These are phyloP conservation scores for Przewalskia tangutica DNA, from an alignment of 257 asterid species.

Conservation along the genomic window DNA sequence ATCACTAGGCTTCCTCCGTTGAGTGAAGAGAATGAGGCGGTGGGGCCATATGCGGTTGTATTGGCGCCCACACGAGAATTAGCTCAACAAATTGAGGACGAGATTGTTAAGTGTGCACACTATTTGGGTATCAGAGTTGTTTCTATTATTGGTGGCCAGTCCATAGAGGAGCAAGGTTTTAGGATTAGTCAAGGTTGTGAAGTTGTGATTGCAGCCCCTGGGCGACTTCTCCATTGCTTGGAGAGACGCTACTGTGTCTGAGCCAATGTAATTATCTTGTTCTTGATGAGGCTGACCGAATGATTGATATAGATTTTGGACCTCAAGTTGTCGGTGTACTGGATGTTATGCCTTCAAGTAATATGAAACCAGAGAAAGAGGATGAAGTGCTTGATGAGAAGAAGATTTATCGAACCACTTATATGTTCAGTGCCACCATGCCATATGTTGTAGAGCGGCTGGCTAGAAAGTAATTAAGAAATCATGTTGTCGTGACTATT, in stretches of 20 bases:
- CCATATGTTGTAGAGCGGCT: slow-evolving; percentile 53
- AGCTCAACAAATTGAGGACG: slow-evolving; percentile 4
- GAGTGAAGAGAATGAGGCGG: slow-evolving; percentile 39
- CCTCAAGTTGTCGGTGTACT: slow-evolving; percentile 53
- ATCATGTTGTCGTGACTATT: slow-evolving; percentile 54
- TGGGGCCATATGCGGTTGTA: slow-evolving; percentile 1
- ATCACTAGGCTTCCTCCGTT: slow-evolving; percentile 44
- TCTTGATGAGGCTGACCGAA: slow-evolving; percentile 31
- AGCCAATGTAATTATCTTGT: slow-evolving; percentile 53
- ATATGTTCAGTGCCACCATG: slow-evolving; percentile 62
- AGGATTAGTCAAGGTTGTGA: slow-evolving; percentile 49
- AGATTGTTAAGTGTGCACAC: slow-evolving; percentile 29
- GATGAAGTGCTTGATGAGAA: slow-evolving; percentile 54
- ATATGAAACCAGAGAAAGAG: slow-evolving; percentile 54
- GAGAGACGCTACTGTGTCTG: slow-evolving; percentile 44
- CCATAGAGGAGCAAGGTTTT: slow-evolving; percentile 50
- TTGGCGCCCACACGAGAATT: slow-evolving; percentile 3
- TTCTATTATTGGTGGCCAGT: slow-evolving; percentile 49
- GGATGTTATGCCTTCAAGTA: slow-evolving; percentile 61
- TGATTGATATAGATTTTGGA: slow-evolving; percentile 67
- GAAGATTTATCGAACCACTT: slow-evolving; percentile 46
- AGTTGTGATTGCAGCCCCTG: slow-evolving; percentile 54
- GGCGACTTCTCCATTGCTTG: slow-evolving; percentile 48
- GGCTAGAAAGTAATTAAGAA: slow-evolving; percentile 48
- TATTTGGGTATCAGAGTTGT: slow-evolving; percentile 47